Evolutionary conservation across 2,329 filamentous ascomycete genomes (phyloP).

Genomic region (Ceratocystiopsis sp.): DNA sequence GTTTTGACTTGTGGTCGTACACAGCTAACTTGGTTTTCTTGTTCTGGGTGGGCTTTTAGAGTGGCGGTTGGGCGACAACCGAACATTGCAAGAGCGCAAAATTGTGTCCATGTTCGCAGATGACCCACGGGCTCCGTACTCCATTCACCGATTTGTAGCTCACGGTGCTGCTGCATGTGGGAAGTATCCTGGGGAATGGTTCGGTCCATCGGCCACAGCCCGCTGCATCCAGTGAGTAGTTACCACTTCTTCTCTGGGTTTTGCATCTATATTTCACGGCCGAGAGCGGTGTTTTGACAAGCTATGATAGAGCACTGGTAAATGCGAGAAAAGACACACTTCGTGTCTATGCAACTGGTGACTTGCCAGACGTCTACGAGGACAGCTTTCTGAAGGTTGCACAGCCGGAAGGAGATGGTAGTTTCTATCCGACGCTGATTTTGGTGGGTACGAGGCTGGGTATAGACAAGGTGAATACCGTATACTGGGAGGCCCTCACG

Average conservation of each 20-base stretch:
- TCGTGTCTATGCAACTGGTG: slow-evolving; percentile 75
- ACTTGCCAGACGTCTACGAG: slow-evolving; percentile 84
- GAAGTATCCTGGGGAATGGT: slow-evolving; percentile 95
- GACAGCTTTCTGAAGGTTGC: slow-evolving; percentile 71
- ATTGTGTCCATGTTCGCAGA: slow-evolving; percentile 78
- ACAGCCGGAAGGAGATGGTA: slow-evolving; percentile 40
- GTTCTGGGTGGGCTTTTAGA: no score
- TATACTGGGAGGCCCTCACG: slow-evolving; percentile 90
- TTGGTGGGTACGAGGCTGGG: slow-evolving; percentile 78
- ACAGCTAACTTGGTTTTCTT: no score
- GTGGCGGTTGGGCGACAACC: no score
- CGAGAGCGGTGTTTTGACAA: not conserved
- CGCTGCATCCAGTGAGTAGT: slow-evolving; percentile 71
- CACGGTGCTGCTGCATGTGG: slow-evolving; percentile 77
- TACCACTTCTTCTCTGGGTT: not conserved
- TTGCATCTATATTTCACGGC: not conserved
- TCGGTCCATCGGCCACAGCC: slow-evolving; percentile 91
- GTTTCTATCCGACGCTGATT: slow-evolving; percentile 71
- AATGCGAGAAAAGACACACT: slow-evolving; percentile 48
- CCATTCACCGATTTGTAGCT: slow-evolving; percentile 83
- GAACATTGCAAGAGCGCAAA: slow-evolving; percentile 33
- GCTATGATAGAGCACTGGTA: slow-evolving; percentile 47
- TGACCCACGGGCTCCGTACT: slow-evolving; percentile 71
- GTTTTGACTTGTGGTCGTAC: no score
- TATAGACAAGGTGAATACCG: slow-evolving; percentile 83